Conservation (phyloP, 2,329 filamentous ascomycete genomes). For the Acephala macrosclerotiorum region DNA sequence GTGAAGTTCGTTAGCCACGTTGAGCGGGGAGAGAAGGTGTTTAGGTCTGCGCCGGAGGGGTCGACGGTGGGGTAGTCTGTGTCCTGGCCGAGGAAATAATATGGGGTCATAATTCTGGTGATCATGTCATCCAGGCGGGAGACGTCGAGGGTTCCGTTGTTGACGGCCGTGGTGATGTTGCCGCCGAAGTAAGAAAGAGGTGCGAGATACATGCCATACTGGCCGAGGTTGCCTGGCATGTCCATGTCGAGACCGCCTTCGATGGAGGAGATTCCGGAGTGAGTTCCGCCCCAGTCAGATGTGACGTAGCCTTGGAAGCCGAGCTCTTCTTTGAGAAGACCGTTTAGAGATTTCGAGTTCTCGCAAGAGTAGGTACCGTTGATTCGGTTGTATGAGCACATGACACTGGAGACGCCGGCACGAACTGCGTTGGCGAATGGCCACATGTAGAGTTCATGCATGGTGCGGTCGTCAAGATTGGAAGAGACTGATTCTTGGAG, state of each 20-base stretch:
- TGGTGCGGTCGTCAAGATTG: slow-evolving; percentile 78
- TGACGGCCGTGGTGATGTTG: slow-evolving; percentile 60
- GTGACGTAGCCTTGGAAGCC: slow-evolving; percentile 64
- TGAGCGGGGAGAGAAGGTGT: slow-evolving; percentile 27
- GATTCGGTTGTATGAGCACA: slow-evolving; percentile 64
- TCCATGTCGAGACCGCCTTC: slow-evolving; percentile 71
- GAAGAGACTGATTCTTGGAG: slow-evolving; percentile 69
- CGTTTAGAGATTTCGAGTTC: slow-evolving; percentile 56
- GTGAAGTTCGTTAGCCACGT: slow-evolving; percentile 74
- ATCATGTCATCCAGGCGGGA: slow-evolving; percentile 51
- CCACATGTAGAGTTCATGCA: slow-evolving; percentile 82
- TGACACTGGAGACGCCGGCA: slow-evolving; percentile 69
- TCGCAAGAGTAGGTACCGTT: slow-evolving; percentile 59
- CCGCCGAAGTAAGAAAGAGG: slow-evolving; percentile 26
- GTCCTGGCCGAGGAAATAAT: slow-evolving; percentile 62
- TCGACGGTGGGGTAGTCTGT: slow-evolving; percentile 48
- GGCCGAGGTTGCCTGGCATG: slow-evolving; percentile 69
- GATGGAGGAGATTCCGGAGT: slow-evolving; percentile 63
- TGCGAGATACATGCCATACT: slow-evolving; percentile 64
- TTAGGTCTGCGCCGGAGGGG: slow-evolving; percentile 29
- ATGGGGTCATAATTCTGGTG: slow-evolving; percentile 67
- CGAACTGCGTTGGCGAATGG: slow-evolving; percentile 77
- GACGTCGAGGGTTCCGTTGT: slow-evolving; percentile 64
- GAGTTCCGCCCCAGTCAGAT: slow-evolving; percentile 72
- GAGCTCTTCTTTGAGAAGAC: slow-evolving; percentile 57